Evolutionary conservation across 176 grass and related monocot genomes (phyloP), one percentile per base, ranked within the genome.

Genomic region (Zoysia japonica): DNA sequence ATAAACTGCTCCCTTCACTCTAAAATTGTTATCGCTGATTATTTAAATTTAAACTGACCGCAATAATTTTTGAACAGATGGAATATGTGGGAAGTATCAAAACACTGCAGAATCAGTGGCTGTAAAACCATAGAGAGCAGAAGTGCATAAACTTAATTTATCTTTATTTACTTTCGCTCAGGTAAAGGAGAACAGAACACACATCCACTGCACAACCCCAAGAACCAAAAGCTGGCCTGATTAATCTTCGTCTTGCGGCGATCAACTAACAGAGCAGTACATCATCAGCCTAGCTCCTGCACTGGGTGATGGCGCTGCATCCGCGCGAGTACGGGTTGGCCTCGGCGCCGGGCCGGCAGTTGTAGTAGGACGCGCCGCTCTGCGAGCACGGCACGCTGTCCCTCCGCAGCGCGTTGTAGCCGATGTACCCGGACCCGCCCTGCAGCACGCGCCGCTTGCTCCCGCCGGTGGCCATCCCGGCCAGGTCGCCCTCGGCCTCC

Each of bases 351-450:
- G 87, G 76, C 67, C 71, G 87, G 85, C 91, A 97, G 91, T 97
- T 97, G 91, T 97, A 97, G 91, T 97, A 92, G 55, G 94, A 97
- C 2, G 89, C 91, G 2, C 94, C 94, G 17, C 87, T 82, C 61
- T 65, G 72, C 16, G 94, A 90, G 89, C 94, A 97, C 1, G 94
- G 94, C 60, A 81, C 72, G 71, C 35, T 89, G 76, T 91, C 91
- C 9, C 89, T 47, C 13, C 72, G 47, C 44, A 97, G 82, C 62
- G 91, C 89, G 67, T 84, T 89, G 81, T 97, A 97, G 79, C 85
- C 84, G 82, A 97, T 97, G 91, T 97, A 93, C 2, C 79, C 87
- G 0, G 61, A 59, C 3, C 61, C 85, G 47, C 72, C 38, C 87
- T 89, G 87, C 71, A 89, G 87, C 78, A 85, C 49, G 1, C 82